These are phyloP conservation scores for Apostasia ramifera DNA, from an alignment of 106 monocot genomes.

Conservation along the genomic window DNA sequence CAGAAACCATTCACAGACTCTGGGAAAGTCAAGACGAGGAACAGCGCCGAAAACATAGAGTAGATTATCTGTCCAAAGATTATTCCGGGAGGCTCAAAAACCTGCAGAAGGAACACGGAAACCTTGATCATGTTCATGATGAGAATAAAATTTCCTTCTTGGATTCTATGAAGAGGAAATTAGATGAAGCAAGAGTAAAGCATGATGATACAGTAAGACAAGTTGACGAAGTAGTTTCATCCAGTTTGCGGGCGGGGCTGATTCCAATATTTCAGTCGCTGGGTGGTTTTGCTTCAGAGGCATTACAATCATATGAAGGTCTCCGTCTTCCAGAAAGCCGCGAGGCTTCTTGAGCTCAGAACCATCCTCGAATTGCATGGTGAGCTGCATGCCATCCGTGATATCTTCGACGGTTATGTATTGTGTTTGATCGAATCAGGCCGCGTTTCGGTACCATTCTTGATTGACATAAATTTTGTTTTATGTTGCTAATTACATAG, in stretches of 20 bases:
- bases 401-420: not conserved
- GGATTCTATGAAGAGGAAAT: slow-evolving; percentile 40
- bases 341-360: not conserved
- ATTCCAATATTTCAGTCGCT: slow-evolving; percentile 59
- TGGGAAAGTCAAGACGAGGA: slow-evolving; percentile 47
- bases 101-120: slow-evolving; percentile 27
- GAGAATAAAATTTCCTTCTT: slow-evolving; percentile 17
- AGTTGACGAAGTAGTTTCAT: slow-evolving; percentile 29
- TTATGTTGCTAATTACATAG: not conserved
- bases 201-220: slow-evolving; percentile 39
- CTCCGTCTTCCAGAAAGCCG: slow-evolving; percentile 31
- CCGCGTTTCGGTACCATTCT: not conserved
- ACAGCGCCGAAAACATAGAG: slow-evolving; percentile 30
- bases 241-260: slow-evolving; percentile 41
- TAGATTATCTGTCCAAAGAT: slow-evolving; percentile 41
- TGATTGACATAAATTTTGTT: not conserved
- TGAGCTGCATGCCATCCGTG: not conserved
- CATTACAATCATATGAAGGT: slow-evolving; percentile 42
- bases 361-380: not conserved
- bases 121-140: slow-evolving; percentile 11
- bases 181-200: slow-evolving; percentile 52
- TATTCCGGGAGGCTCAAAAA: slow-evolving; percentile 28
- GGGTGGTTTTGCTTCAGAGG: slow-evolving; percentile 28
- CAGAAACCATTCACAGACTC: slow-evolving; percentile 25
- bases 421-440: not conserved